These are phyloP conservation scores for Orobanche coerulescens DNA, from an alignment of 257 asterid genomes.

Conservation along the genomic window DNA sequence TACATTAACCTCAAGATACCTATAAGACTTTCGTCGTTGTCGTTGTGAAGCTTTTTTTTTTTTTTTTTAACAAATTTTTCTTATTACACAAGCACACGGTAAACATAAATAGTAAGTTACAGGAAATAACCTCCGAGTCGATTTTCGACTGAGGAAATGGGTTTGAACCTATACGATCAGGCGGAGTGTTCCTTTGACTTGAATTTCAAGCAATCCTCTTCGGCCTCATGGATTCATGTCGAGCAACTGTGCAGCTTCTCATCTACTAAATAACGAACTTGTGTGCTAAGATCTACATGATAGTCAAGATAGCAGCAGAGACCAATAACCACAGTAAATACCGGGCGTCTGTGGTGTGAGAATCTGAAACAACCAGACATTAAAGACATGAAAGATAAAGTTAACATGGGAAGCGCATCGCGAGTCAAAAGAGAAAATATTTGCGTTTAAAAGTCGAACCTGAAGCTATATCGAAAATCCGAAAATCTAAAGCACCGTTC, in stretches of 20 bases:
- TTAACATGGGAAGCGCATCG: neutral
- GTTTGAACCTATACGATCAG: slow-evolving; percentile 18
- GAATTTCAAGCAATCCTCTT: neutral
- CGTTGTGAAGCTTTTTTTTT: no score
- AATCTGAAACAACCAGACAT: slow-evolving; percentile 29
- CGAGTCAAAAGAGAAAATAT: neutral
- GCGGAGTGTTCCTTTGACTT: slow-evolving; percentile 2
- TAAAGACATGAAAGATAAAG: neutral
- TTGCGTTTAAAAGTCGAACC: no score
- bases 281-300: slow-evolving; percentile 25
- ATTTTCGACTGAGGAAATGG: slow-evolving; percentile 25
- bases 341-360: slow-evolving; percentile 3
- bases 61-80: slow-evolving; percentile 30
- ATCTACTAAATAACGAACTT: neutral
- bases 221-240: slow-evolving; percentile 12
- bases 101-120: slow-evolving; percentile 23
- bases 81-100: slow-evolving; percentile 30
- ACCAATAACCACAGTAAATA: slow-evolving; percentile 24
- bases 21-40: slow-evolving; percentile 18
- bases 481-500: no score
- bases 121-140: slow-evolving; percentile 21
- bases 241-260: slow-evolving; percentile 23
- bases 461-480: no score
- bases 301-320: slow-evolving; percentile 27
- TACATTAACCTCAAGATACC: neutral